Evolutionary conservation across 495 filamentous ascomycete genomes (phyloP).

Genomic region (Daldinia loculata): DNA sequence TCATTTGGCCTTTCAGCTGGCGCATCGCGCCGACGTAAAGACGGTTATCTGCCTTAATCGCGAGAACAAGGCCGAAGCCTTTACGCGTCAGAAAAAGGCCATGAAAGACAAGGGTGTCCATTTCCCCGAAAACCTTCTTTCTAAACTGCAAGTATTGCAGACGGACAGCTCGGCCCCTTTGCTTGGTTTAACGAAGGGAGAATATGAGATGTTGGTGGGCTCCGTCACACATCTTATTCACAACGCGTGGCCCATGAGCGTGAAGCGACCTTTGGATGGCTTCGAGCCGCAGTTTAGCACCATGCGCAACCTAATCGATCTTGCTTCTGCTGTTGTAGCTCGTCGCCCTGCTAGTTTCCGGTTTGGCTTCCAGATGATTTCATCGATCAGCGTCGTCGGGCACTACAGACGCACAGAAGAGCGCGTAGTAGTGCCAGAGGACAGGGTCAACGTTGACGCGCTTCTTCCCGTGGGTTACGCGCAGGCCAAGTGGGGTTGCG

Average conservation of each 20-base stretch:
- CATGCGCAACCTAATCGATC: slow-evolving; percentile 57
- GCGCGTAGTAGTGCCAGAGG: slow-evolving; percentile 49
- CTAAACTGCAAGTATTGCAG: slow-evolving; percentile 57
- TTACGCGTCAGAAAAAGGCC: slow-evolving; percentile 50
- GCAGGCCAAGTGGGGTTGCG: slow-evolving; percentile 62
- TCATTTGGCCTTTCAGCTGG: slow-evolving; percentile 54
- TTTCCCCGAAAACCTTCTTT: slow-evolving; percentile 32
- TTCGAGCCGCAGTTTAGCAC: slow-evolving; percentile 61
- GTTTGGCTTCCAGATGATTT: slow-evolving; percentile 62
- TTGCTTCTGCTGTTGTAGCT: slow-evolving; percentile 50
- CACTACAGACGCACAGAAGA: slow-evolving; percentile 47
- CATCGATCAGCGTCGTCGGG: slow-evolving; percentile 62
- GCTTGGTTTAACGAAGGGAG: slow-evolving; percentile 55
- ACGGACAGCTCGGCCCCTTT: slow-evolving; percentile 53
- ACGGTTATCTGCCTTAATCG: slow-evolving; percentile 61
- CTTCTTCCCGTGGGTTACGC: slow-evolving; percentile 59
- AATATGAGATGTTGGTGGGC: slow-evolving; percentile 50
- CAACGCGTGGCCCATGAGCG: slow-evolving; percentile 67
- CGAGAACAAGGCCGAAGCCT: slow-evolving; percentile 17
- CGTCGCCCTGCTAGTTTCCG: slow-evolving; percentile 31
- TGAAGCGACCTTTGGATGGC: slow-evolving; percentile 50
- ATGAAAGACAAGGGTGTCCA: slow-evolving; percentile 47
- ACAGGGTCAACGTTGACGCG: slow-evolving; percentile 44
- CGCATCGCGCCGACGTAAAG: slow-evolving; percentile 45
- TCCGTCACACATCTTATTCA: slow-evolving; percentile 66